Evolutionary conservation across 768 basidiomycete genomes (phyloP), one percentile per base, ranked within the genome.

Genomic region (Amanita phalloides): DNA sequence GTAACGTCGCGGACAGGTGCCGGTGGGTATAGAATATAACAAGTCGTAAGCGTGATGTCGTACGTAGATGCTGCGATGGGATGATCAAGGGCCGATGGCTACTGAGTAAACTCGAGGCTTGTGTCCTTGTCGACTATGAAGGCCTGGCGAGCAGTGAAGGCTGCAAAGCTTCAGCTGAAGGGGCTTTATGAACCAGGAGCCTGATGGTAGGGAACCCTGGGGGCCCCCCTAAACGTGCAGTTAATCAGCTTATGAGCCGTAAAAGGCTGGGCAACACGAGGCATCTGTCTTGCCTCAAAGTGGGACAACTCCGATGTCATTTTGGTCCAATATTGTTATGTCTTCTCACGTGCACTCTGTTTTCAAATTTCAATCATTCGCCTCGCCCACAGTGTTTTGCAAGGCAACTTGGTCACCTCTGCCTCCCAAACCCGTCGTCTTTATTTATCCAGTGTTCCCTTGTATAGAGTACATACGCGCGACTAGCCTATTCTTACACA

Each of bases 221-320:
- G 44, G 35, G 43, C 14, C 26, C 44, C 26, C 44, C 33, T 36
- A 33, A 26, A 25, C 51, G 23, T 52, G 33, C 33, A 37, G 49
- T 43, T 45, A 45, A 28, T 35, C 30, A 42, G 39, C 35, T 52
- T 52, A 44, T 36, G 44, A 35, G 42, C 42, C 51, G 42, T 42
- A 32, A 52, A 30, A 21, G 51, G 21, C 49, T 45, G 51, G 32
- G 13, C 20, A 45, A 44, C 51, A 52, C 51, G 51, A 52, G 51
- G 51, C 51, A 45, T 35, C 42, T 51, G 3, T 30, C 6, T n/a
- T 32, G 30, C 30, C 30, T 30, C 43, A 39, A 41, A 41, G 48
- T 21, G 36, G 38, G 44, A 21, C 37, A 17, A 30, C 36, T 41
- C 21, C 36, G 48, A 36, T 41, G 49, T n/a, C n/a, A n/a, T n/a